Base-by-base conservation (phyloP, 345 rosid genomes). In the Citrus inodora region DNA sequence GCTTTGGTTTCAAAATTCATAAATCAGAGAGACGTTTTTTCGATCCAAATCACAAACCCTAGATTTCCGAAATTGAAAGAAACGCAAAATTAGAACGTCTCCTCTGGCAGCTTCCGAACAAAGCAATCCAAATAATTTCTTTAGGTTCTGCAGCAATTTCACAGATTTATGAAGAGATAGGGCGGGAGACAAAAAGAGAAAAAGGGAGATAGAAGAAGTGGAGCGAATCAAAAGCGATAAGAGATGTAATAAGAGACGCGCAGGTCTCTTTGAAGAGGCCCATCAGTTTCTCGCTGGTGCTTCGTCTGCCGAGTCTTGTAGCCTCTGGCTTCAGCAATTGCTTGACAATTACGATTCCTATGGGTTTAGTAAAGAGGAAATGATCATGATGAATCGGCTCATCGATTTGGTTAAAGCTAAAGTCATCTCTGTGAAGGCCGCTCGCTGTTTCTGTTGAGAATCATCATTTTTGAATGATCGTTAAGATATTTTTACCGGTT, bases 231-330 rank as follows among this genome's bases (percentile, higher is more conserved):
- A 4, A 21, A 51, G 21, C 56, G 56, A 51, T 4, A 51, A 51
- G 7, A 51, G 56, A 51, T 51, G 56, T 16, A 51, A 16, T 51
- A 51, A 51, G 73, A 48, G 73, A 27, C 60, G 60, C 30, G 73
- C 17, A 70, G 73, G 73, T 70, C 59, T 70, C 7, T 27, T 70
- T 7, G 58, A 70, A 21, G 73, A 70, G 30, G 73, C 73, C 37
- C 24, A 48, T 48, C 35, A 7, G 37, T 70, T 46, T 51, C 33
- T 70, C 14, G 25, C 59, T 9, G 60, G 33, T 16, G 60, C 59
- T 70, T 48, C 73, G 24, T 25, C 73, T 46, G 60, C 17, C 1
- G 73, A 70, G n/a, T 48, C 74, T 4, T 48, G 61, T 51, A 16
- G 24, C 53, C 60, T 70, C 7, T 70, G 74, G 74, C 74, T 70